Evolutionary conservation across 106 monocot species (phyloP).

Genomic region (Allium fistulosum): DNA sequence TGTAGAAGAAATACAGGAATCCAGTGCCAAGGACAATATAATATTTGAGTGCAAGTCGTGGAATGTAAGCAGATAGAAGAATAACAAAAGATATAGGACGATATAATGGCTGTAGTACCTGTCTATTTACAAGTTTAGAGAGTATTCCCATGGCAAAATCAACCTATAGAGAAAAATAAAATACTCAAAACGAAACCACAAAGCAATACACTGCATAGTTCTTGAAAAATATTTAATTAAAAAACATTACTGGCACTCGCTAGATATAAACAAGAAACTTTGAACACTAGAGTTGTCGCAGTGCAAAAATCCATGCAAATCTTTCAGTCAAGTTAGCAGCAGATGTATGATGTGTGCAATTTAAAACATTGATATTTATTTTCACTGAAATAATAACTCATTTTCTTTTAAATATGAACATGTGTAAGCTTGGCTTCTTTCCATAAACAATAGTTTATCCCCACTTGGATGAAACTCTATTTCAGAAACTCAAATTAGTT

Average conservation of each 20-base stretch:
- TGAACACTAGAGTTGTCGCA: neutral
- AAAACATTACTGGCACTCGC: neutral
- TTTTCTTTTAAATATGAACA: neutral
- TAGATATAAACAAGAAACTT: neutral
- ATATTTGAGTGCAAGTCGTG: too few relatives aligned
- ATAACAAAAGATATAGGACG: neutral
- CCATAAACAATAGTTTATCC: too few relatives aligned
- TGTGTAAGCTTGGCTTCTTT: too few relatives aligned
- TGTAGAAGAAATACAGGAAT: too few relatives aligned
- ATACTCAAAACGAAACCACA: neutral
- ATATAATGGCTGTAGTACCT: constrained; percentile 34
- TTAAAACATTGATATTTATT: neutral
- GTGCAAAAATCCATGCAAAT: neutral
- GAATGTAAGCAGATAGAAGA: neutral
- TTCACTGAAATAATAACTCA: neutral
- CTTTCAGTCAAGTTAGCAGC: neutral
- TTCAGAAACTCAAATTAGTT: neutral
- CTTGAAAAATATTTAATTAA: neutral
- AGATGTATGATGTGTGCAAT: neutral
- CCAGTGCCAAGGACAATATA: too few relatives aligned
- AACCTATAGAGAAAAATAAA: constrained; percentile 42
- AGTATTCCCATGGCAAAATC: constrained; percentile 93
- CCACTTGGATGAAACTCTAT: neutral
- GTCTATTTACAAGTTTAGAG: constrained; percentile 66
- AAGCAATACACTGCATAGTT: neutral